Evolutionary conservation across 2,329 filamentous ascomycete genomes (phyloP).

Genomic region (Penicillium sp.): DNA sequence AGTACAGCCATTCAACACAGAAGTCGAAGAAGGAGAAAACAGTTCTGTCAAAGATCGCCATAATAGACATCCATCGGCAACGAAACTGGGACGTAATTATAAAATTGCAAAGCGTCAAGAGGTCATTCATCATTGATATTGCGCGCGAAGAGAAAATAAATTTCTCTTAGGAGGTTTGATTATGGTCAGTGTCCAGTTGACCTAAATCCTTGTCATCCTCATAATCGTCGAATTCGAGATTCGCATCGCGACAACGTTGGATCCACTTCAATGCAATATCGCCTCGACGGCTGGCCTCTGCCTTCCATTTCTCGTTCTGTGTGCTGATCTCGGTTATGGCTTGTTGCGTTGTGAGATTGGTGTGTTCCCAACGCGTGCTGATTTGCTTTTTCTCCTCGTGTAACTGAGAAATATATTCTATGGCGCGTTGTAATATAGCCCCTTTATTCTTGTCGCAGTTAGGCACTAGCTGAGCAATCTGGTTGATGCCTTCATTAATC

Average conservation of each 20-base stretch:
- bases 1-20: too few species aligned
- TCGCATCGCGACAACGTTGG: constrained; percentile 43
- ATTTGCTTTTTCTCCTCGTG: constrained; percentile 44
- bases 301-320: constrained; percentile 92
- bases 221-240: constrained; percentile 48
- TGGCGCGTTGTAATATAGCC: constrained; percentile 87
- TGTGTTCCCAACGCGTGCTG: constrained; percentile 39
- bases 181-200: constrained; percentile 33
- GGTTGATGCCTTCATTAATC: constrained; percentile 98
- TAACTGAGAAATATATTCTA: constrained; percentile 89
- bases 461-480: constrained; percentile 94
- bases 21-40: not conserved
- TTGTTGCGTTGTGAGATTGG: constrained; percentile 42
- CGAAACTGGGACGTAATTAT: not conserved
- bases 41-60: not conserved
- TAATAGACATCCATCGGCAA: not conserved
- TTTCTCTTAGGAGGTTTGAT: constrained; percentile 8
- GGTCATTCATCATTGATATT: not conserved
- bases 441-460: constrained; percentile 99
- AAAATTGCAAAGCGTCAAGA: not conserved
- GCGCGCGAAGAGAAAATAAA: not conserved
- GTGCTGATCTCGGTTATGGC: constrained; percentile 79
- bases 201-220: constrained; percentile 41
- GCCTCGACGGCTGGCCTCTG: constrained; percentile 80
- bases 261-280: constrained; percentile 57